Base-by-base conservation (phyloP, 495 filamentous ascomycete species). In the Penicillium ochrochloron region DNA sequence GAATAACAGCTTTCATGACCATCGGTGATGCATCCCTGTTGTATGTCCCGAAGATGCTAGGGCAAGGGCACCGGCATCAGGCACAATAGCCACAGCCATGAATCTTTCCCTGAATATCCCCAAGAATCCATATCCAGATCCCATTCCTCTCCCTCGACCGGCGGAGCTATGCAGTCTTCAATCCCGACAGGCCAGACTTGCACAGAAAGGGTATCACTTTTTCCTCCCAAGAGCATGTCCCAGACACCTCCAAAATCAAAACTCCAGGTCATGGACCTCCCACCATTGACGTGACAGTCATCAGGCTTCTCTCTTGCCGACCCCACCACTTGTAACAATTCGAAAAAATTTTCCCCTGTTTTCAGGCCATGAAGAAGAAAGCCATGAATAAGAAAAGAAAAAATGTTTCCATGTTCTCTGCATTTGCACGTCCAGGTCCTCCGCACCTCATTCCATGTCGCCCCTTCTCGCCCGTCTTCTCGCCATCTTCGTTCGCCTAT, bases 161-260 rank as follows among this genome's bases (percentile, higher is more conserved):
- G 72, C 72, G 71, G 75, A 76, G 71, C 75, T 74, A 74, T 74
- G 73, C 73, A 78, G 73, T 75, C 72, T 76, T 73, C 68, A 70
- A 76, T 71, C 72, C 72, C 71, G 66, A 70, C 73, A 76, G 75
- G 75, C 33, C 75, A 78, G 75, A 80, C 75, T 75, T 75, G 73
- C 77, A 76, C 79, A 80, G 80, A 76, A 80, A 80, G 80, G 78
- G 78, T 82, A 82, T 82, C 78, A 81, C 73, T 80, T 81, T 81
- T 80, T 75, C 76, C 76, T 79, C 73, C 76, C 75, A 75, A 75
- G 76, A 79, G 77, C 68, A 56, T 80, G 79, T 78, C 76, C 73
- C 76, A 79, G 77, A 77, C 77, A 80, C 67, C 76, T 77, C 74
- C 67, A 73, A 74, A 67, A 70, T 70, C 61, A 71, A 70, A 76